Evolutionary conservation across 768 basidiomycete species (phyloP).

Genomic region (Hysterangium stoloniferum): DNA sequence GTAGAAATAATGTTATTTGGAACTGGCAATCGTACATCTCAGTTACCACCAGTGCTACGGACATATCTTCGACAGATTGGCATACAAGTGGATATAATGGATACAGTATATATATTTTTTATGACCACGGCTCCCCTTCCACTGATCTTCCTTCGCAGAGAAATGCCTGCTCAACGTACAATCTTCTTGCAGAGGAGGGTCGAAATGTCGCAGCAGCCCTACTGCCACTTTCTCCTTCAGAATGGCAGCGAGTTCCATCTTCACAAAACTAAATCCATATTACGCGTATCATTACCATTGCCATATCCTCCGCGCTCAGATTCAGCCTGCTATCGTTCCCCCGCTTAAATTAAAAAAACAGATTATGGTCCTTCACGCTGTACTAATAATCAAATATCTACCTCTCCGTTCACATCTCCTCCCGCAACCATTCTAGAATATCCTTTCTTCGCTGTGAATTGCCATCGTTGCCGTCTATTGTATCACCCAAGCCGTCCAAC

Average conservation of each 20-base stretch:
- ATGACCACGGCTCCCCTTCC: neutral
- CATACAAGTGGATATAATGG: constrained; percentile 85
- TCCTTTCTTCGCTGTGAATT: constrained; percentile 13
- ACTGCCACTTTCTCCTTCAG: constrained; percentile 51
- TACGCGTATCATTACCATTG: neutral
- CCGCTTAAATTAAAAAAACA: too few species aligned
- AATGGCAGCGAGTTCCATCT: constrained; percentile 34
- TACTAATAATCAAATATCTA: constrained; percentile 1
- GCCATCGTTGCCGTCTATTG: constrained; percentile 3
- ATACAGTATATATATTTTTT: constrained; percentile 51
- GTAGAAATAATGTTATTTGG: constrained; percentile 87
- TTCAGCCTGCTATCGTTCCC: too few species aligned
- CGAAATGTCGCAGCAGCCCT: constrained; percentile 86
- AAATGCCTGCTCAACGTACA: constrained; percentile 94
- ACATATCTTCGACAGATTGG: constrained; percentile 66
- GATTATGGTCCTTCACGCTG: too few species aligned
- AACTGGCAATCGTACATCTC: constrained; percentile 65
- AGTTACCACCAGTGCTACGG: constrained; percentile 60
- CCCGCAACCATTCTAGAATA: constrained; percentile 26
- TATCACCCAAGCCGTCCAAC: constrained; percentile 22
- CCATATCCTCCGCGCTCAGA: neutral
- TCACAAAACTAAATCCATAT: neutral
- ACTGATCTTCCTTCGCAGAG: constrained; percentile 36
- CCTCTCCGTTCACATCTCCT: constrained; percentile 20
- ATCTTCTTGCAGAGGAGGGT: constrained; percentile 88